Evolutionary conservation across 2,329 filamentous ascomycete species (phyloP), one percentile per base, ranked within the genome.

Genomic region (Aspergillus clavatus): DNA sequence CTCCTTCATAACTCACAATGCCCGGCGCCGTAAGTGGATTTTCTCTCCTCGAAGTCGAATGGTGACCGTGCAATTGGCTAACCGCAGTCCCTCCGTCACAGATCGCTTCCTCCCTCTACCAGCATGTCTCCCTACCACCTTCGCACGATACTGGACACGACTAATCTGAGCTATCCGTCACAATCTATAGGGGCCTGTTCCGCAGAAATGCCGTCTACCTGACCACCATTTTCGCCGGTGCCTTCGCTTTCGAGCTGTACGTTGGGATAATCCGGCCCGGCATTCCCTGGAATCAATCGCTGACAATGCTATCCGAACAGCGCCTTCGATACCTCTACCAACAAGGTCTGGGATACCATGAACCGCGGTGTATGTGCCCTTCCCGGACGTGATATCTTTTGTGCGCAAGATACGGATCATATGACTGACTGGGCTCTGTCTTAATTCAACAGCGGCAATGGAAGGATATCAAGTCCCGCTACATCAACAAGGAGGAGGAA

Each of bases 381-480:
- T 33, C 22, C 1, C 11, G 14, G 16, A 18, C 6, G 11, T 16
- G 14, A 11, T 16, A 10, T 16, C 18, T 18, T 35, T 12, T 35
- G 8, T 19, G 14, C 16, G 35, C n/a, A 14, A 14, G 24, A 27
- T 21, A 21, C 38, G 39, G 22, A 29, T 16, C 8, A 11, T 39
- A 23, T 43, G 46, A 36, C 56, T 54, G 38, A 55, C 53, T 48
- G 27, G 40, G 16, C 22, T 43, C 7, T 44, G 18, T 40, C 41
- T 37, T 29, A 18, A 12, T n/a, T n/a, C 8, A 47, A 60, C 66
- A 97, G 91, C 89, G 91, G 66, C 91, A 96, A 94, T 97, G 93
- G 93, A 96, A 96, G 81, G 93, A 98, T 71, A 96, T 98, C 77
- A 91, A 94, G 76, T 76, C 84, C 71, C 84, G 80, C 73, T 98